Percentiles rank a stretch among this genome's conserved stretches.
phyloP scores from a whole-genome alignment of 345 rosid genomes.

The Camelina sativa region DNA sequence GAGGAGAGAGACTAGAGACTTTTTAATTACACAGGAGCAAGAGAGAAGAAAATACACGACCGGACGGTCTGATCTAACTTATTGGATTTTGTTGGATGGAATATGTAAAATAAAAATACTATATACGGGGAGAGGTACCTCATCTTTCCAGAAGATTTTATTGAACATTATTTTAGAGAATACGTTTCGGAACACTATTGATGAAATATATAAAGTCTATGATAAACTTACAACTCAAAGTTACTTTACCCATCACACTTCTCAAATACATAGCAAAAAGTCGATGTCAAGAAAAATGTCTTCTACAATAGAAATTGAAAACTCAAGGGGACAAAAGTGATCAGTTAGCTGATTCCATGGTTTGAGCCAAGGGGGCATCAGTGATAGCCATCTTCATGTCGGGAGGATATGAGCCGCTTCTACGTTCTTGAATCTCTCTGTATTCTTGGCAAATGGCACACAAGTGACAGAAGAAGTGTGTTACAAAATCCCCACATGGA shows the following conservation, averaged over 20 bases:
- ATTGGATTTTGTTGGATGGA: slow-evolving; percentile 32
- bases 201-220: background rate
- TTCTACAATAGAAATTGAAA: slow-evolving; percentile 5
- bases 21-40: slow-evolving; percentile 15
- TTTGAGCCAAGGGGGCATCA: slow-evolving; percentile 42
- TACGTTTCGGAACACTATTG: background rate
- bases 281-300: slow-evolving; percentile 6
- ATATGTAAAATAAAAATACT: slow-evolving; percentile 31
- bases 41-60: slow-evolving; percentile 25
- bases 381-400: slow-evolving; percentile 58
- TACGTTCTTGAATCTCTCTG: slow-evolving; percentile 73
- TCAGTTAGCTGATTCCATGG: slow-evolving; percentile 57
- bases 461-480: slow-evolving; percentile 90
- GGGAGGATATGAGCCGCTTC: slow-evolving; percentile 43
- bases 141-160: background rate
- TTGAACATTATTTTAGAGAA: background rate
- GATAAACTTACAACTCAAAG: slow-evolving; percentile 25
- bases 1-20: slow-evolving; percentile 17
- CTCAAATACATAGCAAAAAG: slow-evolving; percentile 19
- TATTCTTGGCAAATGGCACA: slow-evolving; percentile 95
- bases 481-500: slow-evolving; percentile 78
- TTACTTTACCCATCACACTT: slow-evolving; percentile 25
- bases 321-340: slow-evolving; percentile 3
- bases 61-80: slow-evolving; percentile 29
- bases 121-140: slow-evolving; percentile 17